Conservation (phyloP, 2,329 filamentous ascomycete genomes). For the Botrytis cinerea region DNA sequence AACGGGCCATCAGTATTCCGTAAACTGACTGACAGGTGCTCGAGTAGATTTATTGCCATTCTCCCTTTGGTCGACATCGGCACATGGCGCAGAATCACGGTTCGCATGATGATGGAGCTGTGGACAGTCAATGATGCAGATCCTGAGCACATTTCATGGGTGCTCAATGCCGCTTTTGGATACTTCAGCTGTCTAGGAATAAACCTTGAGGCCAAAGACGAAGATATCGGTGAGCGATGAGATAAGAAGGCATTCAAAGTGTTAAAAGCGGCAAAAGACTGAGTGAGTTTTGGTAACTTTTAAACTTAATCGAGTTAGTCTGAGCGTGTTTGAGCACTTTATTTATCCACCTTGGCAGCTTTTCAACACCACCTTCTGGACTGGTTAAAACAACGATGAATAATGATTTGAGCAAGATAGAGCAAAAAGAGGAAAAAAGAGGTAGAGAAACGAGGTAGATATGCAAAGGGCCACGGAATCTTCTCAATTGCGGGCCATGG, state of each 20-base stretch:
- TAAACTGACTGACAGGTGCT: not conserved
- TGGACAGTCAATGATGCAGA: not conserved
- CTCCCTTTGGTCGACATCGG: not conserved
- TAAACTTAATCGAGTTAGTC: not conserved
- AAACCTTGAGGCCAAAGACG: not conserved
- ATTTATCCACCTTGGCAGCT: slow-evolving; percentile 16
- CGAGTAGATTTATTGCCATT: not conserved
- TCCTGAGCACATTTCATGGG: not conserved
- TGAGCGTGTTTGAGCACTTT: slow-evolving; percentile 25
- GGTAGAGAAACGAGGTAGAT: not conserved
- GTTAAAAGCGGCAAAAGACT: not conserved
- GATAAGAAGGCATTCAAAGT: not conserved
- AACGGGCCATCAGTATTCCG: not conserved
- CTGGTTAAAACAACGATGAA: slow-evolving; percentile 7
- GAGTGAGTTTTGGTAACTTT: not conserved
- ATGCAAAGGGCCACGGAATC: not conserved
- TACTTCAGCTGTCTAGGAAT: not conserved
- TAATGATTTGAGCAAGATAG: slow-evolving; percentile 15
- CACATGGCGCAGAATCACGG: not conserved
- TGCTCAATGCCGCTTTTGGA: not conserved
- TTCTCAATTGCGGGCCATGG: not conserved
- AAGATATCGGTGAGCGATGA: not conserved
- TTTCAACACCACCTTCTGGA: slow-evolving; percentile 4
- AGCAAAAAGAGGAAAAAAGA: not conserved
- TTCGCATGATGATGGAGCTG: not conserved